Conservation (phyloP, 164 flowering plant genomes). For the Warburgia ugandensis region DNA sequence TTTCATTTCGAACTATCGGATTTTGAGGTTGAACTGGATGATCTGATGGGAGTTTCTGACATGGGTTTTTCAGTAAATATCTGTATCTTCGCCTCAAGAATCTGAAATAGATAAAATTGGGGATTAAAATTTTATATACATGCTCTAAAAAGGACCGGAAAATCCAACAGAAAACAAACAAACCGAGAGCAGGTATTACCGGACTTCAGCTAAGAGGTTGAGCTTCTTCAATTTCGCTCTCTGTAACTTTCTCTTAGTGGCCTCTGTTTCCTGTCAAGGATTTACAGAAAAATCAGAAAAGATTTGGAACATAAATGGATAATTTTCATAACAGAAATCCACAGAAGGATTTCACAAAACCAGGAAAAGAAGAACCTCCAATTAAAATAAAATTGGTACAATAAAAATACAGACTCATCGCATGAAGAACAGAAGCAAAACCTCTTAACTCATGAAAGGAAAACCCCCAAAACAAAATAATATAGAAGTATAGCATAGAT, state of each 20-base stretch:
- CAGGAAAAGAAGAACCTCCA: no score
- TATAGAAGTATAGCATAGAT: no score
- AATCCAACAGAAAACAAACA: background rate
- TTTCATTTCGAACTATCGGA: conserved; percentile 5
- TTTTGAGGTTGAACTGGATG: conserved; percentile 13
- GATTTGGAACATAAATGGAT: background rate
- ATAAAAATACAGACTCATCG: no score
- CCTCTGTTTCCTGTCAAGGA: conserved; percentile 49
- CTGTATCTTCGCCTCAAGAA: conserved; percentile 52
- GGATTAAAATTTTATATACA: no score
- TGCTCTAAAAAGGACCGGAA: no score
- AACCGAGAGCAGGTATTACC: conserved; percentile 29
- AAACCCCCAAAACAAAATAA: no score
- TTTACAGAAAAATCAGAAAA: background rate
- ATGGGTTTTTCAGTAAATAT: conserved; percentile 23
- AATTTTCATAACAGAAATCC: no score
- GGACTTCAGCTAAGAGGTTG: conserved; percentile 61
- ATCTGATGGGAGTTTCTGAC: conserved; percentile 10
- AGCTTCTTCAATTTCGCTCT: conserved; percentile 33
- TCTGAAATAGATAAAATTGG: conserved; percentile 19
- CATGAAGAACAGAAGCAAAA: no score
- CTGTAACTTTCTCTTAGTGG: conserved; percentile 35
- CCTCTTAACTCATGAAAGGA: no score
- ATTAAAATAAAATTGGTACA: no score
- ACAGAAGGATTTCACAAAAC: no score